These are phyloP conservation scores for Mucor plumbeus DNA, from an alignment of 371 early-diverging fungal genomes.

Conservation along the genomic window DNA sequence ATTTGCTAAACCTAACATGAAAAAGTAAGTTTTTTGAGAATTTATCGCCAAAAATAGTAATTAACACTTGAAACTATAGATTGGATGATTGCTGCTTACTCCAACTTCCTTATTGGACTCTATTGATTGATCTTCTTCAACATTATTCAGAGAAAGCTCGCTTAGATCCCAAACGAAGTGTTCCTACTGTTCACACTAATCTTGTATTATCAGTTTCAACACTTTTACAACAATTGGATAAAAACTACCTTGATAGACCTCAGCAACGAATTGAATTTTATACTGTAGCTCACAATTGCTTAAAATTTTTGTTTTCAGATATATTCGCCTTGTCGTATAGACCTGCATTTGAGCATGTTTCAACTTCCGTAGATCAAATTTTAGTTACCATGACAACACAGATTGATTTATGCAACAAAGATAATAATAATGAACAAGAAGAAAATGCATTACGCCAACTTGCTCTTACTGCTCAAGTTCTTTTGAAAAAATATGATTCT, in stretches of 20 bases:
- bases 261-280: constrained; percentile 20
- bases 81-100: constrained; percentile 35
- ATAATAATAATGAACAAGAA: not conserved
- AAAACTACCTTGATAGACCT: not conserved
- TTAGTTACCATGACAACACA: constrained; percentile 25
- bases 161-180: constrained; percentile 15
- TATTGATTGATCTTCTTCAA: constrained; percentile 33
- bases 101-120: constrained; percentile 42
- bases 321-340: constrained; percentile 36
- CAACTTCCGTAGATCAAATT: constrained; percentile 34
- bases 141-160: constrained; percentile 32
- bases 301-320: constrained; percentile 35
- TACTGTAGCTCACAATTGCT: constrained; percentile 8
- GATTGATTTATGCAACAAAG: constrained; percentile 2
- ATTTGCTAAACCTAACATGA: constrained; percentile 44
- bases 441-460: constrained; percentile 17
- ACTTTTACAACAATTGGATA: constrained; percentile 32
- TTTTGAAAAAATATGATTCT: constrained; percentile 32
- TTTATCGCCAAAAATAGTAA: not conserved
- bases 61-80: constrained; percentile 3
- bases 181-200: constrained; percentile 40
- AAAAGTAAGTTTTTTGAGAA: constrained; percentile 36
- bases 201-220: constrained; percentile 29
- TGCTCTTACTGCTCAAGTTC: constrained; percentile 15
- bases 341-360: constrained; percentile 48